Conservation (phyloP, 352 stramenopile species). For the Pythium sp. region DNA sequence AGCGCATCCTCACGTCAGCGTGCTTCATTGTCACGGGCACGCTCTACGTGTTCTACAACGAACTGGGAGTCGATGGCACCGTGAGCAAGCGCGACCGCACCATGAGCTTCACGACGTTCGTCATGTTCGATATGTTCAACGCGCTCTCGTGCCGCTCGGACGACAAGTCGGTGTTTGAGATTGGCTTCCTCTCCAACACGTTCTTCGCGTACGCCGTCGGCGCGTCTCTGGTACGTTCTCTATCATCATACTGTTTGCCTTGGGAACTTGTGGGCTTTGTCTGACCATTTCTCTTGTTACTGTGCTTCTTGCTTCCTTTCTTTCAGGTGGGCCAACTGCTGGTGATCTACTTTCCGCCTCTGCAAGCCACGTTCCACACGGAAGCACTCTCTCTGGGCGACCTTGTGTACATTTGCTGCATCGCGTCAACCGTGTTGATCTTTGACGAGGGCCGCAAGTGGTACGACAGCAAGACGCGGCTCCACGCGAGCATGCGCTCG, state of each 20-base stretch:
- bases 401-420: conserved; percentile 89
- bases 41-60: conserved; percentile 84
- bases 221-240: conserved; percentile 70
- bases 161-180: conserved; percentile 92
- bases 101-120: conserved; percentile 99
- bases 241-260: background rate
- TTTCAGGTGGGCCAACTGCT: conserved; percentile 89
- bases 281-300: conserved; percentile 2
- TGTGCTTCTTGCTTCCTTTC: conserved; percentile 1
- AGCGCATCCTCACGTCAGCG: conserved; percentile 61
- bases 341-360: conserved; percentile 95
- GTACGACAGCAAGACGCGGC: conserved; percentile 39
- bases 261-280: background rate
- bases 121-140: conserved; percentile 99
- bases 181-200: conserved; percentile 91
- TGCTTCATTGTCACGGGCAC: conserved; percentile 78
- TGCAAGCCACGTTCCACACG: conserved; percentile 97
- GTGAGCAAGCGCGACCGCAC: conserved; percentile 95
- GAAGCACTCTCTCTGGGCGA: conserved; percentile 92
- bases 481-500: conserved; percentile 29
- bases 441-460: conserved; percentile 95
- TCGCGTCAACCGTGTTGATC: conserved; percentile 92
- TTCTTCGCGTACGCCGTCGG: conserved; percentile 93
- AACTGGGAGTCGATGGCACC: conserved; percentile 80
- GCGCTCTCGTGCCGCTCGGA: conserved; percentile 95